These are phyloP conservation scores for Moesziomyces sp. DNA, from an alignment of 1,284 basidiomycete species.

Conservation along the genomic window DNA sequence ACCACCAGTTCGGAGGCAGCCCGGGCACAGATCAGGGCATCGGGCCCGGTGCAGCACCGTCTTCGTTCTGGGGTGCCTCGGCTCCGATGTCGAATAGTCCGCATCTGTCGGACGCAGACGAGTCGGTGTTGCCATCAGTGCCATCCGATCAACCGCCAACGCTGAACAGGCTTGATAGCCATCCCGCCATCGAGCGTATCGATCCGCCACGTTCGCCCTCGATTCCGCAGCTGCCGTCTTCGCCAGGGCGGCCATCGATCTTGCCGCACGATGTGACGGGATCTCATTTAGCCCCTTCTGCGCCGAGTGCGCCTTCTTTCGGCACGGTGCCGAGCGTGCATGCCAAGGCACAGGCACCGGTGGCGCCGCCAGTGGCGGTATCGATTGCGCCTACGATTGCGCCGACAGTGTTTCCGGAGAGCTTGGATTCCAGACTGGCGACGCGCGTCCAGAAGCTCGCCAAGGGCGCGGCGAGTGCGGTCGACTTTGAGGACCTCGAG, in stretches of 20 bases:
- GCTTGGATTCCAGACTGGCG: conserved; percentile 33
- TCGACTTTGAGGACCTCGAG: conserved; percentile 66
- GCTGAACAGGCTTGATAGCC: conserved; percentile 1
- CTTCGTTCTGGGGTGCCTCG: conserved; percentile 34
- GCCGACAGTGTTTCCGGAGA: conserved; percentile 74
- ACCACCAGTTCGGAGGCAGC: conserved; percentile 48
- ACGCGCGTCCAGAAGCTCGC: conserved; percentile 59
- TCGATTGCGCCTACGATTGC: conserved; percentile 17
- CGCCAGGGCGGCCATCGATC: conserved; percentile 3
- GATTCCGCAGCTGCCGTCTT: conserved; percentile 10
- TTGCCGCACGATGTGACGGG: not conserved
- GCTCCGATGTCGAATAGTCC: not conserved
- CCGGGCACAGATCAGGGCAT: conserved; percentile 11
- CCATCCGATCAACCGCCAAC: conserved; percentile 15
- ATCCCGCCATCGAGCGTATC: conserved; percentile 38
- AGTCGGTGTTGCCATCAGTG: conserved; percentile 26
- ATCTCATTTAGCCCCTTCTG: conserved; percentile 70
- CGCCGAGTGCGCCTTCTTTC: conserved; percentile 70
- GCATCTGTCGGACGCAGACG: not conserved
- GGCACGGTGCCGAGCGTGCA: conserved; percentile 33
- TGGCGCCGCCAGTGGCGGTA: not conserved
- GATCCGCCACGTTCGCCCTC: conserved; percentile 28
- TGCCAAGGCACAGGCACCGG: conserved; percentile 53
- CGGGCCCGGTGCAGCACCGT: conserved; percentile 36
- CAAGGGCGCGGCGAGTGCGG: conserved; percentile 59